Evolutionary conservation across 2,329 filamentous ascomycete species (phyloP), one percentile per base, ranked within the genome.

Genomic region (Aspergillus alliaceus): DNA sequence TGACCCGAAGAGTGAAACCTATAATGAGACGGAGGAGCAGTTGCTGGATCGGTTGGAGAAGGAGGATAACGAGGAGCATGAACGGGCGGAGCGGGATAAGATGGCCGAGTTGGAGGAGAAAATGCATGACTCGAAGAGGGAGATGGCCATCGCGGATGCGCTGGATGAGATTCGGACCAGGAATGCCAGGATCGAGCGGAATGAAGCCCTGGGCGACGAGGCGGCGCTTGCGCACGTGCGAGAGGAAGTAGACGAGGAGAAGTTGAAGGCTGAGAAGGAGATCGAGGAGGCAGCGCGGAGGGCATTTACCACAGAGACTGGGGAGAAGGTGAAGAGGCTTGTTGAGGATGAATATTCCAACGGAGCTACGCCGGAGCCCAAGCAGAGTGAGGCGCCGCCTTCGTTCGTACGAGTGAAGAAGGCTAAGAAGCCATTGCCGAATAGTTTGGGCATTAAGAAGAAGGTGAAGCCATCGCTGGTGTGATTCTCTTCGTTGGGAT

Each of bases 21-120:
- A 72, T 51, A 71, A 91, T 63, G 93, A 97, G 78, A 93, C 90
- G 2, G 90, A 96, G 64, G 91, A 98, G 72, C 86, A 96, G 78
- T 82, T 90, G 40, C 79, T 98, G 6, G 91, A 97, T 72, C 81
- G 95, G 25, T 76, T 98, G 5, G 92, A 97, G 77, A 76, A 81
- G 39, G 90, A 96, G 69, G 89, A 89, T 65, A 82, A 81, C 20
- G 83, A 86, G 64, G 84, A 82, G 35, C 81, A 82, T 53, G 81
- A 84, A 63, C 78, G 87, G 63, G 84, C 88, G 57, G 91, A 96
- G 74, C 83, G 87, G 63, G 93, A 97, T 73, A 91, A 91, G 22
- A 99, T 99, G 96, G 90, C 90, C 56, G 93, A 97, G 71, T 78
- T 99, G 47, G 95, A 99, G 77, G 88, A 90, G 61, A 98, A 98